phyloP scores from a whole-genome alignment of 768 basidiomycete species.

The Rossbeevera mucosa region DNA sequence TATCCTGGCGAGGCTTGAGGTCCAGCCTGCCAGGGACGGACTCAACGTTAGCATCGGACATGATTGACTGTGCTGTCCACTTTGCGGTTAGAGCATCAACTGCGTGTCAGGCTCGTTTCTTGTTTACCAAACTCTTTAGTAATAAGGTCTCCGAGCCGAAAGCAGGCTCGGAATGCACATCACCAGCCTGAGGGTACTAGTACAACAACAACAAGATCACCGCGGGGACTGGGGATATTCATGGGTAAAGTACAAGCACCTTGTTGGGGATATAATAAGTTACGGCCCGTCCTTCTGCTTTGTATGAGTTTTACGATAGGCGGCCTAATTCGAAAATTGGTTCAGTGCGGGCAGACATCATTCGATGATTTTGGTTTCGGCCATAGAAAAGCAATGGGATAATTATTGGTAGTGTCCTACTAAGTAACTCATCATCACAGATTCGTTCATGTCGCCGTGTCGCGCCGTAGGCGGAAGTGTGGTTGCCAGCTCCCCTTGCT shows the following conservation, averaged over 20 bases:
- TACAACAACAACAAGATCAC: background rate
- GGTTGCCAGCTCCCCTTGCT: constrained; percentile 83
- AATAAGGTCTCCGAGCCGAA: background rate
- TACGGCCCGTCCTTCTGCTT: background rate
- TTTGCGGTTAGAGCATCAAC: too few relatives aligned
- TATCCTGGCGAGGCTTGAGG: too few relatives aligned
- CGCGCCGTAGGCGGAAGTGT: constrained; percentile 51
- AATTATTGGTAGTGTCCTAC: background rate
- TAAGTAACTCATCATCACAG: too few relatives aligned
- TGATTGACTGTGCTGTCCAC: too few relatives aligned
- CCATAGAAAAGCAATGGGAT: background rate
- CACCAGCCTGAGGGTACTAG: too few relatives aligned
- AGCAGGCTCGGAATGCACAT: background rate
- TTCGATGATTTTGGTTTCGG: background rate
- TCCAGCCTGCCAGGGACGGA: too few relatives aligned
- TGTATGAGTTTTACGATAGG: background rate
- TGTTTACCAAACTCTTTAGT: background rate
- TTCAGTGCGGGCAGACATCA: background rate
- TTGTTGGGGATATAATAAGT: background rate
- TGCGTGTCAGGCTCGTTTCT: background rate
- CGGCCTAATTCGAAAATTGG: background rate
- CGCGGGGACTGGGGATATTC: background rate
- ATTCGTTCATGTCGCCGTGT: constrained; percentile 2
- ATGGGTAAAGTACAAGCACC: background rate
- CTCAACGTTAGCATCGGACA: too few relatives aligned